Evolutionary conservation across 2,329 filamentous ascomycete species (phyloP).

Genomic region (Ophiognomonia clavigignenti-juglandacearum): DNA sequence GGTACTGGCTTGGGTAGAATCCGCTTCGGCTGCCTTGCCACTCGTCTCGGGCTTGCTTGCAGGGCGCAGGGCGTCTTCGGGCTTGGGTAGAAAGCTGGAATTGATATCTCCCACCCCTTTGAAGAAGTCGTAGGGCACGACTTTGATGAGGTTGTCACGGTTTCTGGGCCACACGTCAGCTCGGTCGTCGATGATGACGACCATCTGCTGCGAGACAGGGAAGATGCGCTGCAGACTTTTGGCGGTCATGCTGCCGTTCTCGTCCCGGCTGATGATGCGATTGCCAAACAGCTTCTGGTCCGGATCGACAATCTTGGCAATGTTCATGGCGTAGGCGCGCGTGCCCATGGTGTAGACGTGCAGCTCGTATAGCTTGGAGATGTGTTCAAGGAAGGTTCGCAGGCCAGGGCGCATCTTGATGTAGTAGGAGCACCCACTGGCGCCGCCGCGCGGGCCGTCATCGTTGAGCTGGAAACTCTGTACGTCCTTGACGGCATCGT

Average conservation of each 20-base stretch:
- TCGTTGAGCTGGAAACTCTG: conserved; percentile 83
- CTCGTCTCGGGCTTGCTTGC: conserved; percentile 20
- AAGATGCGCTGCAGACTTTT: conserved; percentile 91
- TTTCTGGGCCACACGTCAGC: conserved; percentile 94
- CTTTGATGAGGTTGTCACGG: conserved; percentile 88
- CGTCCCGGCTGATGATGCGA: conserved; percentile 91
- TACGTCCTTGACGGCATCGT: conserved; percentile 85
- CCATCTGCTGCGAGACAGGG: conserved; percentile 97
- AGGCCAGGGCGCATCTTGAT: conserved; percentile 94
- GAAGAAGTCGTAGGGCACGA: conserved; percentile 95
- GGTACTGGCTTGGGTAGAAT: too few species aligned
- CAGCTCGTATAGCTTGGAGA: conserved; percentile 82
- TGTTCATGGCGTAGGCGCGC: conserved; percentile 87
- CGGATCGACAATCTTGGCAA: conserved; percentile 89
- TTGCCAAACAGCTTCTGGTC: conserved; percentile 87
- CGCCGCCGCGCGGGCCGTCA: conserved; percentile 66
- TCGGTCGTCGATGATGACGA: conserved; percentile 96
- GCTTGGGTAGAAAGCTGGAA: conserved; percentile 90
- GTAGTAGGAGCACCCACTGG: conserved; percentile 86
- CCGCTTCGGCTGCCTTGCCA: conserved; percentile 17
- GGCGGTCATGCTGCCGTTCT: conserved; percentile 87
- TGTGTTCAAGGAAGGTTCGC: conserved; percentile 69
- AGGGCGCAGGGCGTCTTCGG: conserved; percentile 44
- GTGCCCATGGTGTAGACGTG: conserved; percentile 99
- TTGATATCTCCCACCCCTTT: conserved; percentile 98